Conservation (phyloP, 768 basidiomycete species). For the Kwoniella mangroviensis region DNA sequence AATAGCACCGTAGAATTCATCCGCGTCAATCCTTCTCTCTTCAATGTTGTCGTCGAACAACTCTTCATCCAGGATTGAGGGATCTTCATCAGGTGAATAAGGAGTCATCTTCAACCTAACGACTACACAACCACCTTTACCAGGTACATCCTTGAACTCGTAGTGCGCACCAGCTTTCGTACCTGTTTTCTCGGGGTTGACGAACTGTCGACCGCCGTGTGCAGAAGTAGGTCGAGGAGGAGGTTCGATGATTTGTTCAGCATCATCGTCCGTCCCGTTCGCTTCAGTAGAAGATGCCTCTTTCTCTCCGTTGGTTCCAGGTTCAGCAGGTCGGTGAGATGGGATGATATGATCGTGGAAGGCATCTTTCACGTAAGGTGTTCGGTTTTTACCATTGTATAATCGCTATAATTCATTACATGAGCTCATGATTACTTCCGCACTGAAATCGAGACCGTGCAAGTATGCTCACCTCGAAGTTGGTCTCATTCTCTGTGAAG, state of each 20-base stretch:
- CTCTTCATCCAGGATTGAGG: conserved; percentile 82
- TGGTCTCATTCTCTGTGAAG: conserved; percentile 98
- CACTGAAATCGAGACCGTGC: background rate
- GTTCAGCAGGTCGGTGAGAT: conserved; percentile 69
- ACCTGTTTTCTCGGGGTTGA: conserved; percentile 83
- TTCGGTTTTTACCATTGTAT: conserved; percentile 83
- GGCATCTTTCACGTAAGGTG: conserved; percentile 88
- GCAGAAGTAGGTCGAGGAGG: conserved; percentile 45
- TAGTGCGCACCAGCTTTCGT: conserved; percentile 96
- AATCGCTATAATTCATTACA: conserved; percentile 62
- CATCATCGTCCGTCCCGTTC: conserved; percentile 53
- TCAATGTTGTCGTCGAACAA: conserved; percentile 87
- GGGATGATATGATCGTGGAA: conserved; percentile 98
- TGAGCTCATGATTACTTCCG: conserved; percentile 20
- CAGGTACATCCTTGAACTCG: conserved; percentile 80
- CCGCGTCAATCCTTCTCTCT: conserved; percentile 87
- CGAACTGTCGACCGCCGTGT: conserved; percentile 62
- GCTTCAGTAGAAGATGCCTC: conserved; percentile 39
- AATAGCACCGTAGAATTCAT: conserved; percentile 89
- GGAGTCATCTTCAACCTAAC: conserved; percentile 92
- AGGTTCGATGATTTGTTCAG: conserved; percentile 57
- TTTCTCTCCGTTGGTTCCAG: conserved; percentile 29
- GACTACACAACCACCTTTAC: conserved; percentile 89
- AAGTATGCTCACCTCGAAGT: conserved; percentile 65
- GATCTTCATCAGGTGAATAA: conserved; percentile 71